Evolutionary conservation across 2,329 filamentous ascomycete genomes (phyloP).

Genomic region (Trichoderma harzianum): DNA sequence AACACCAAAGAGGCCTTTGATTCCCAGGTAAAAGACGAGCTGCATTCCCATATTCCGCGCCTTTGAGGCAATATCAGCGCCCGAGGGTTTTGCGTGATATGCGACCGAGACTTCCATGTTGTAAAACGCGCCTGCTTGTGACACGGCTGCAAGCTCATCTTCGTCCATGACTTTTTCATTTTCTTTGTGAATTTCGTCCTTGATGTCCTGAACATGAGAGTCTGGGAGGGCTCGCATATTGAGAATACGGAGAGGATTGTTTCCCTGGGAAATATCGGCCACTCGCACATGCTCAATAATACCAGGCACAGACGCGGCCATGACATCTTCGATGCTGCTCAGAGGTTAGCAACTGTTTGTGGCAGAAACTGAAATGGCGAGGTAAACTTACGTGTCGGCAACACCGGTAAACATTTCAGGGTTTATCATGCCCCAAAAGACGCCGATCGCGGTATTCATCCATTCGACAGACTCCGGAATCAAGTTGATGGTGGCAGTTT

Average conservation of each 20-base stretch:
- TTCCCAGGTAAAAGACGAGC: constrained; percentile 86
- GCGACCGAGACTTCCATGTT: constrained; percentile 88
- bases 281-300: constrained; percentile 93
- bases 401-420: constrained; percentile 91
- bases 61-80: constrained; percentile 69
- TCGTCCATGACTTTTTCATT: constrained; percentile 80
- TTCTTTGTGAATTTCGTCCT: constrained; percentile 73
- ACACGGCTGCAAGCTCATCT: constrained; percentile 81
- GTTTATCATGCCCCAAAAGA: constrained; percentile 89
- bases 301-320: constrained; percentile 90
- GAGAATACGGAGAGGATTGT: constrained; percentile 82
- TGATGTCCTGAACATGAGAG: constrained; percentile 74
- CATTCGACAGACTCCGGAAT: constrained; percentile 92
- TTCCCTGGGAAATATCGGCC: constrained; percentile 91
- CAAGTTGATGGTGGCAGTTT: constrained; percentile 82
- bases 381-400: constrained; percentile 65
- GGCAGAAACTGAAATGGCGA: background rate
- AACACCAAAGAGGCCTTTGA: constrained; percentile 84
- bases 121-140: constrained; percentile 89
- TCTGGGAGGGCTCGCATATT: constrained; percentile 82
- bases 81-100: constrained; percentile 80
- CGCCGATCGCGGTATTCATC: constrained; percentile 84
- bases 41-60: constrained; percentile 97
- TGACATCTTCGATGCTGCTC: constrained; percentile 64
- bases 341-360: background rate